phyloP scores from a whole-genome alignment of 2,329 filamentous ascomycete genomes.

The Aureobasidium sp. region DNA sequence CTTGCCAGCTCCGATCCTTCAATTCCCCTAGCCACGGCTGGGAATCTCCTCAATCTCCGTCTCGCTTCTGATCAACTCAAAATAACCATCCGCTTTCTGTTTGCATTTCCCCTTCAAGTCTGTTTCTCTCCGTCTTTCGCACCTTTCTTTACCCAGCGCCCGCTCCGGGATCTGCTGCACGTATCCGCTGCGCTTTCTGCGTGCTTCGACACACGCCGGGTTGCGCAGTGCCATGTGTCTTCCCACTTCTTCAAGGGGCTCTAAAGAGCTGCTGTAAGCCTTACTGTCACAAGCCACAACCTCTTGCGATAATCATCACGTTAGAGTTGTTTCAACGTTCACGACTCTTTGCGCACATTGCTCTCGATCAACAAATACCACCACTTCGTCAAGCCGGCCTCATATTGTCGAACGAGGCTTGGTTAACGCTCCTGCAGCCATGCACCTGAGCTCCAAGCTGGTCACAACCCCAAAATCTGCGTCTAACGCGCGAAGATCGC shows the following conservation, averaged over 20 bases:
- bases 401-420: background rate
- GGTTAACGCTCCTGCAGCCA: slow-evolving; percentile 10
- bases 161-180: slow-evolving; percentile 4
- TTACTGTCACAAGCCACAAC: background rate
- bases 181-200: slow-evolving; percentile 11
- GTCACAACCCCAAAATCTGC: slow-evolving; percentile 5
- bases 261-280: background rate
- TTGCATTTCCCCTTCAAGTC: background rate
- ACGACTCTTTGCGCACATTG: background rate
- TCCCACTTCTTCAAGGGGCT: background rate
- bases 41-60: slow-evolving; percentile 1
- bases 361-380: background rate
- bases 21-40: background rate
- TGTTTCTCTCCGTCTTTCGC: background rate
- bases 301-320: background rate
- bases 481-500: slow-evolving; percentile 10
- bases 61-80: background rate
- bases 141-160: background rate
- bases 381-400: background rate
- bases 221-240: slow-evolving; percentile 12
- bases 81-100: background rate
- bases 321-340: background rate
- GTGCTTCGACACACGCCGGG: slow-evolving; percentile 5
- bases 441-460: slow-evolving; percentile 4
- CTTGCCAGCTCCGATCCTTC: slow-evolving; percentile 2